Evolutionary conservation across 2,329 filamentous ascomycete genomes (phyloP), one percentile per base, ranked within the genome.

Genomic region (Aspergillus brasiliensis): DNA sequence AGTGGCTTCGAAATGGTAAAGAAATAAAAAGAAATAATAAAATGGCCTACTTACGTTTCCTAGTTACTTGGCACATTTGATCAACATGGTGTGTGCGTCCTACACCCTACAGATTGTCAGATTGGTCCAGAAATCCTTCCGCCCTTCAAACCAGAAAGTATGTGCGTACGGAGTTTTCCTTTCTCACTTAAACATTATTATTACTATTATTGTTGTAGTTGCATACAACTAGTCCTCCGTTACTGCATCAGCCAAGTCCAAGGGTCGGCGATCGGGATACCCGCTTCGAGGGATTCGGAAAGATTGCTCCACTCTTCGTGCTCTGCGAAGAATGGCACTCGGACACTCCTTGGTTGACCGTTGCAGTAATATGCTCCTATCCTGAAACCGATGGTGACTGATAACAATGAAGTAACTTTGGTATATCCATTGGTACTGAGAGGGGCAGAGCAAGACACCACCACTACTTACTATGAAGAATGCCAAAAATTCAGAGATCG

Each of bases 291-390:
- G 51, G 38, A 53, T 27, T 62, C 53, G 57, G 62, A 58, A 51
- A 63, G 56, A 56, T 58, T 34, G 40, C 51, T 61, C 51, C 51
- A 53, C 56, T 56, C 51, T 38, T 42, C 23, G 15, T 11, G 44
- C 62, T n/a, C n/a, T n/a, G n/a, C 62, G 57, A 64, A 64, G 60
- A 64, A 64, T 64, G 62, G 42, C 56, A 49, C 49, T 58, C 58
- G 62, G 62, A 37, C 56, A 49, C 49, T 58, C 58, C 42, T 51
- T 57, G 51, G 56, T 57, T 51, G 37, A 51, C 17, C 28, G 48
- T 54, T 40, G 52, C 51, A 51, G 59, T 59, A 40, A 56, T 60
- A 56, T 57, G 46, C n/a, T 47, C 38, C 42, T 23, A 37, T 58
- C 37, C 54, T 64, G 59, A 64, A 64, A 60, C 60, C 48, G 52